Percentiles rank a stretch among this genome's conserved stretches.
phyloP scores from a whole-genome alignment of 1,284 basidiomycete species.

The Tilletiopsis washingtonensis region DNA sequence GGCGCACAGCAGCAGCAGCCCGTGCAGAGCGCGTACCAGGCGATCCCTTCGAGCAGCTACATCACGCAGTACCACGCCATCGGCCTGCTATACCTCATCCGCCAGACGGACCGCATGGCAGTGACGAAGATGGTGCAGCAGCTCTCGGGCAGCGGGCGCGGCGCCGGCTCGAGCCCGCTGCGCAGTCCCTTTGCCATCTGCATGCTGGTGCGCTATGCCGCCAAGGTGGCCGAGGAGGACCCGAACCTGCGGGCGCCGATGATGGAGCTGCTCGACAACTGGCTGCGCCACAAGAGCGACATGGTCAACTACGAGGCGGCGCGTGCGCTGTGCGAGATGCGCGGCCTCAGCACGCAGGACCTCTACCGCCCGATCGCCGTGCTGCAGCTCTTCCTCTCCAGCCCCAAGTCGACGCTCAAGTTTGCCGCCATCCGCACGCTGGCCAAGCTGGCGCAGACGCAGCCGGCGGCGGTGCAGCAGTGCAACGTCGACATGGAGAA shows the following conservation, averaged over 20 bases:
- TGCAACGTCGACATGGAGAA: constrained; percentile 98
- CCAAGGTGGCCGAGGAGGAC: constrained; percentile 97
- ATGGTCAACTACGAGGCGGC: constrained; percentile 99
- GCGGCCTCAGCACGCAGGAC: constrained; percentile 67
- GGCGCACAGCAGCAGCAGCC: constrained; percentile 22
- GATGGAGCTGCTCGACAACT: constrained; percentile 86
- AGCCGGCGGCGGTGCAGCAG: constrained; percentile 73
- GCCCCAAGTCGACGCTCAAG: constrained; percentile 62
- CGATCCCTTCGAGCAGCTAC: constrained; percentile 58
- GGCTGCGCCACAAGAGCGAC: constrained; percentile 96
- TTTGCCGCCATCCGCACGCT: constrained; percentile 96
- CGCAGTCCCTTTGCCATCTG: constrained; percentile 98
- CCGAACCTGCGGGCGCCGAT: constrained; percentile 55
- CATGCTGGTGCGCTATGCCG: constrained; percentile 95
- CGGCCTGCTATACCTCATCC: constrained; percentile 85
- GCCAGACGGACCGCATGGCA: constrained; percentile 97
- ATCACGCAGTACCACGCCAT: constrained; percentile 97
- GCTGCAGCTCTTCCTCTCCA: constrained; percentile 45
- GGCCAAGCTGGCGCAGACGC: constrained; percentile 66
- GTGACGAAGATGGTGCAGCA: constrained; percentile 99
- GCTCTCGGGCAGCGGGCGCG: constrained; percentile 57
- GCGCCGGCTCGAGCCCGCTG: constrained; percentile 64
- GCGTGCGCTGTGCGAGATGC: constrained; percentile 93
- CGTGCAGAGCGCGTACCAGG: constrained; percentile 63
- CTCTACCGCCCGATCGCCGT: constrained; percentile 68